Conservation (phyloP, 2,329 filamentous ascomycete genomes). For the Diaporthe nobilis region DNA sequence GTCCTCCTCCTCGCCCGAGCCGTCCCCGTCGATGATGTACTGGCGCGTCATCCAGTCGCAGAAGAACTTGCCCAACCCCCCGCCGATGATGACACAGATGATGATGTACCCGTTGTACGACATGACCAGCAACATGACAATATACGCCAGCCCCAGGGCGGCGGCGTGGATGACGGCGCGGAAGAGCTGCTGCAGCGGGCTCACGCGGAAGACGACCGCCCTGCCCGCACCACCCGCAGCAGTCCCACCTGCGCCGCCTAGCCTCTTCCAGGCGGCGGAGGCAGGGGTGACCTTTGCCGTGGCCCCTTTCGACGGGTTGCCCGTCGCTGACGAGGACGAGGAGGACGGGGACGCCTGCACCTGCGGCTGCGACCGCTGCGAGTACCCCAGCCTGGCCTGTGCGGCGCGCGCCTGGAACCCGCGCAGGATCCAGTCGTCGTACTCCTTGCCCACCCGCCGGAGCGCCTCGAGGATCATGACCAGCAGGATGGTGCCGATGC, state of each 20-base stretch:
- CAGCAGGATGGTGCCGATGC: conserved; percentile 59
- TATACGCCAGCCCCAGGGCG: conserved; percentile 59
- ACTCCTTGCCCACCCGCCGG: conserved; percentile 59
- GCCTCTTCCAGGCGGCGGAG: conserved; percentile 5
- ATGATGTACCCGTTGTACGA: conserved; percentile 62
- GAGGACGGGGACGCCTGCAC: background rate
- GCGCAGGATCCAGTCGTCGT: conserved; percentile 57
- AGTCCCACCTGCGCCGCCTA: background rate
- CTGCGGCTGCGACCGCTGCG: background rate
- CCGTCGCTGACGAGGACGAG: background rate
- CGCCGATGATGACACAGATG: conserved; percentile 61
- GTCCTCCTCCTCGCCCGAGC: conserved; percentile 45
- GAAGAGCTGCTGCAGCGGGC: conserved; percentile 57
- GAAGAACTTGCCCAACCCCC: conserved; percentile 66
- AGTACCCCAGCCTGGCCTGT: background rate
- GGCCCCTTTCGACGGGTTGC: conserved; percentile 40
- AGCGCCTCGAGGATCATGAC: conserved; percentile 57
- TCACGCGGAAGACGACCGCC: conserved; percentile 52
- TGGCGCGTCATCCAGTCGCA: conserved; percentile 66
- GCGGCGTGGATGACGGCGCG: conserved; percentile 56
- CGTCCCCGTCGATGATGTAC: conserved; percentile 51
- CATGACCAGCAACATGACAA: conserved; percentile 62
- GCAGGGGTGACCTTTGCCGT: conserved; percentile 39
- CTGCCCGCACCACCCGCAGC: conserved; percentile 40
- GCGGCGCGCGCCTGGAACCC: conserved; percentile 55